Percentiles rank a stretch among this genome's conserved stretches.
phyloP scores from a whole-genome alignment of 2,329 filamentous ascomycete genomes.

The Bipolaris victoriae region DNA sequence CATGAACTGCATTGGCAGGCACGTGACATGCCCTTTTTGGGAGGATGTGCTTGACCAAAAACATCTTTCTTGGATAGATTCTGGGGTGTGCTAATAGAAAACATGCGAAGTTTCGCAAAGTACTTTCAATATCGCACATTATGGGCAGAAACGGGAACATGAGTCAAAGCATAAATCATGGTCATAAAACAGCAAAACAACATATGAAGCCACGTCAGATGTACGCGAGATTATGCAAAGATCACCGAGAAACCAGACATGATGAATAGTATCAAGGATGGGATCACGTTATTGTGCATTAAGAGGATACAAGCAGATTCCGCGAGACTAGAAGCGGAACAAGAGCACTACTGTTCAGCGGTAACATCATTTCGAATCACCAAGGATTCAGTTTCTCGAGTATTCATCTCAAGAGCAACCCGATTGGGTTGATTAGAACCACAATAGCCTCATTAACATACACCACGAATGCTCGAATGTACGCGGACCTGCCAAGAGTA shows the following conservation, averaged over 20 bases:
- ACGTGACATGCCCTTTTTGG: slow-evolving; percentile 50
- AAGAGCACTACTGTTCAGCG: slow-evolving; percentile 34
- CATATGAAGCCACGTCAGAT: slow-evolving; percentile 53
- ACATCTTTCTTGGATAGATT: slow-evolving; percentile 56
- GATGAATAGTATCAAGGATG: slow-evolving; percentile 58
- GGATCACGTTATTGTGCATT: slow-evolving; percentile 56
- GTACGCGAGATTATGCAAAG: slow-evolving; percentile 48
- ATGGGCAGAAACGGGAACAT: slow-evolving; percentile 50
- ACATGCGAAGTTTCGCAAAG: slow-evolving; percentile 52
- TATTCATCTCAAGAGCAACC: slow-evolving; percentile 35
- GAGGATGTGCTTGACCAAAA: slow-evolving; percentile 60
- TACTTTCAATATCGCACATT: slow-evolving; percentile 47
- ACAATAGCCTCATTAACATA: slow-evolving; percentile 50
- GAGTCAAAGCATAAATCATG: slow-evolving; percentile 36
- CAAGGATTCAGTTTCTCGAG: slow-evolving; percentile 21
- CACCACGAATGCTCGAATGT: slow-evolving; percentile 53
- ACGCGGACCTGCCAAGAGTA: slow-evolving; percentile 52
- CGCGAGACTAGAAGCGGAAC: slow-evolving; percentile 40
- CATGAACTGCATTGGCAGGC: slow-evolving; percentile 56
- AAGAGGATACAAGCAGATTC: slow-evolving; percentile 53
- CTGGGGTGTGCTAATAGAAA: slow-evolving; percentile 54
- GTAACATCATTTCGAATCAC: slow-evolving; percentile 29
- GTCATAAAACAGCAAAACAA: slow-evolving; percentile 18
- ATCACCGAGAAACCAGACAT: slow-evolving; percentile 56
- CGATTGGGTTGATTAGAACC: slow-evolving; percentile 37